A percentile compares a stretch with the other conserved stretches of the same genome.
phyloP scores from a whole-genome alignment of 345 rosid species.

The Murraya paniculata region DNA sequence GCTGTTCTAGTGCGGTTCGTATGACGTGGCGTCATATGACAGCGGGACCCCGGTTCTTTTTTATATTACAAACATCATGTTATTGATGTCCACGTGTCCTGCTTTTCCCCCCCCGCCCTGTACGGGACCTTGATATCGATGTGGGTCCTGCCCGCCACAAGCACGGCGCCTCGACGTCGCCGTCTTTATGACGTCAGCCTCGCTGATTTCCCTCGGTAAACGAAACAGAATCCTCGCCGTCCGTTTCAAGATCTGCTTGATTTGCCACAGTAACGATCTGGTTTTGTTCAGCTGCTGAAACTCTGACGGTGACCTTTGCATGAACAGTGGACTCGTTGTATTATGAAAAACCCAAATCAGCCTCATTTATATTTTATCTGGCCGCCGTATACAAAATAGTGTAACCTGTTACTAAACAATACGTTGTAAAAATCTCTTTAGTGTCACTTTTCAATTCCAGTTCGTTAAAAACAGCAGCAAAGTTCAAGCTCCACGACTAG shows the following conservation, averaged over 20 bases:
- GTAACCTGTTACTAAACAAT: background rate
- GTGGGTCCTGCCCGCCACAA: slow-evolving; percentile 16
- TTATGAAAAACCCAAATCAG: background rate
- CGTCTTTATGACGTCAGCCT: slow-evolving; percentile 28
- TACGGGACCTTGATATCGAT: slow-evolving; percentile 12
- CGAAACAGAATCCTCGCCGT: slow-evolving; percentile 21
- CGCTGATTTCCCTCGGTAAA: slow-evolving; percentile 3
- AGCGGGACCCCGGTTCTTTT: background rate
- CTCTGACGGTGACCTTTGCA: background rate
- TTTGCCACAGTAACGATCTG: background rate
- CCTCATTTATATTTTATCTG: background rate
- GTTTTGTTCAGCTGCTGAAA: background rate
- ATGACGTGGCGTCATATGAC: slow-evolving; percentile 14
- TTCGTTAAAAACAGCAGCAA: background rate
- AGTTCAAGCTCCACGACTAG: background rate
- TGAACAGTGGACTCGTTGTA: no score
- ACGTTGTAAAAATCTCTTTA: background rate
- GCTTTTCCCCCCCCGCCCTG: slow-evolving; percentile 15
- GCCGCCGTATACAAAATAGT: background rate
- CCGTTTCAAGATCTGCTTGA: slow-evolving; percentile 11
- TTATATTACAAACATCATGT: slow-evolving; percentile 1
- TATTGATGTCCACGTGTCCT: slow-evolving; percentile 1
- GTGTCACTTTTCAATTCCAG: background rate
- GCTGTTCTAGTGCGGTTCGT: background rate
- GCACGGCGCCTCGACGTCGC: slow-evolving; percentile 22